These are phyloP conservation scores for Alternaria alternata DNA, from an alignment of 2,329 filamentous ascomycete genomes.

Conservation along the genomic window DNA sequence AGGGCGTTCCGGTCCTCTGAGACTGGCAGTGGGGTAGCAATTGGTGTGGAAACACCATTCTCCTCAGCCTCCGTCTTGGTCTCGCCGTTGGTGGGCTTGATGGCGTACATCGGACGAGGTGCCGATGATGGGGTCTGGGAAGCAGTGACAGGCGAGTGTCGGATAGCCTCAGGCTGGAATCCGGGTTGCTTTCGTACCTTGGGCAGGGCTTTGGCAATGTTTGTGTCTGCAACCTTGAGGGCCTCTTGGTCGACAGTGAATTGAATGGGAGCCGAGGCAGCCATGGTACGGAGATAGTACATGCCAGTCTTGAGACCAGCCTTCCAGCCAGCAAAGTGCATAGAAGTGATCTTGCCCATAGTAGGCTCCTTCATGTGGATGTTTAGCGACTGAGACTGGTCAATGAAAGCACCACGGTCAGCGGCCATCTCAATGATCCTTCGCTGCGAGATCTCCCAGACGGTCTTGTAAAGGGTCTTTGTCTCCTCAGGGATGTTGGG, in stretches of 20 bases:
- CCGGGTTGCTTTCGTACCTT: constrained; percentile 70
- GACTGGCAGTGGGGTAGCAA: constrained; percentile 69
- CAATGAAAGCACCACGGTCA: constrained; percentile 97
- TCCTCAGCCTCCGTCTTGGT: constrained; percentile 30
- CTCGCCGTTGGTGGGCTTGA: constrained; percentile 59
- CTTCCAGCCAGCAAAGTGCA: constrained; percentile 99
- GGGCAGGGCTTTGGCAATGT: constrained; percentile 69
- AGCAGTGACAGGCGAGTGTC: constrained; percentile 31
- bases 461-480: constrained; percentile 98
- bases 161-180: constrained; percentile 26
- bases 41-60: constrained; percentile 74
- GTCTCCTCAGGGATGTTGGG: constrained; percentile 95
- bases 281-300: constrained; percentile 99
- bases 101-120: constrained; percentile 72
- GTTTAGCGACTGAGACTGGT: constrained; percentile 98
- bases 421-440: constrained; percentile 97
- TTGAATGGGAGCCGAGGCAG: constrained; percentile 94
- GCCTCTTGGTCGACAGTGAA: constrained; percentile 99
- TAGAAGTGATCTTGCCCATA: constrained; percentile 99
- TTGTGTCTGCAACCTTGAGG: constrained; percentile 85
- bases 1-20: constrained; percentile 60
- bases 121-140: constrained; percentile 66
- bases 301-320: constrained; percentile 99
- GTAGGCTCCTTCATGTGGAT: constrained; percentile 99
- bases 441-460: constrained; percentile 98